These are phyloP conservation scores for Tulasnella sp. DNA, from an alignment of 768 basidiomycete species.

Conservation along the genomic window DNA sequence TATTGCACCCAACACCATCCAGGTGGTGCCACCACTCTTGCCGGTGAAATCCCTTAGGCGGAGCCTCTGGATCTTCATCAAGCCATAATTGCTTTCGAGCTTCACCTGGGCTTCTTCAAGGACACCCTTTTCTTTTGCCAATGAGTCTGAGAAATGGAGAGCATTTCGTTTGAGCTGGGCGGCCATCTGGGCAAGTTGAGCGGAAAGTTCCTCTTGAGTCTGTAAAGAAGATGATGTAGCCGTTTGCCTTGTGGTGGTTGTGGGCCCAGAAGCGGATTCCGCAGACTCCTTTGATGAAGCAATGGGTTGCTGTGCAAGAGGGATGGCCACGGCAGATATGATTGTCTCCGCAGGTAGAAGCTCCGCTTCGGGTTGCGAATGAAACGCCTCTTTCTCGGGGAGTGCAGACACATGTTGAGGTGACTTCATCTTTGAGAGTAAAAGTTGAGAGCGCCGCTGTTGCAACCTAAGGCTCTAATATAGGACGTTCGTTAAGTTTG, in stretches of 20 bases:
- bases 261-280: constrained; percentile 25
- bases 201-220: constrained; percentile 56
- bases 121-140: constrained; percentile 63
- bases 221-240: constrained; percentile 36
- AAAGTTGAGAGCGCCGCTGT: not conserved
- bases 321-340: not conserved
- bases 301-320: constrained; percentile 12
- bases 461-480: constrained; percentile 29
- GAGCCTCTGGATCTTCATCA: constrained; percentile 54
- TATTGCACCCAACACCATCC: constrained; percentile 51
- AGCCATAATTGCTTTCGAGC: constrained; percentile 56
- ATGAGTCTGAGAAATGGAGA: constrained; percentile 54
- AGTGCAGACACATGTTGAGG: no score
- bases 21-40: constrained; percentile 60
- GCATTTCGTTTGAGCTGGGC: constrained; percentile 76
- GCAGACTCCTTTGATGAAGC: no score
- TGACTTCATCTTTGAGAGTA: no score
- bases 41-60: constrained; percentile 48
- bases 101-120: constrained; percentile 55
- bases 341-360: constrained; percentile 3
- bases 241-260: constrained; percentile 22
- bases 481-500: no score
- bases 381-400: no score
- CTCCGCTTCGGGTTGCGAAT: constrained; percentile 8
- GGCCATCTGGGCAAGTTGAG: constrained; percentile 74